A percentile compares a stretch with the other conserved stretches of the same genome.
Conservation (phyloP, 257 asterid genomes). For the Coffea eugenioides region DNA sequence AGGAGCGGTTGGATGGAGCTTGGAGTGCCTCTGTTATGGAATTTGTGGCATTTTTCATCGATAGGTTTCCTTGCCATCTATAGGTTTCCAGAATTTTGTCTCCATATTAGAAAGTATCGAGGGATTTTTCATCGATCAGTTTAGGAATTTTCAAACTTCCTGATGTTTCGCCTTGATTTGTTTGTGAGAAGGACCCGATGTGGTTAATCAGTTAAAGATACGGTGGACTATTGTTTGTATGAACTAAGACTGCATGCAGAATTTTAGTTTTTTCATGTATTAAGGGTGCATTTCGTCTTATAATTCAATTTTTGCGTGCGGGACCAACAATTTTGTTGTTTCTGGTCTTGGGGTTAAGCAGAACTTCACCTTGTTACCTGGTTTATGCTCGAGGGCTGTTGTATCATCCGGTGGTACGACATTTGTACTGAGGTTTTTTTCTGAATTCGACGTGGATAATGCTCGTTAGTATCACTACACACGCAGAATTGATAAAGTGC, state of each 20-base stretch:
- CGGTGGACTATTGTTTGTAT: neutral
- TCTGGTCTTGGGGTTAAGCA: too few relatives aligned
- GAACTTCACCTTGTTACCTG: too few relatives aligned
- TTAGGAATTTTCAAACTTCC: neutral
- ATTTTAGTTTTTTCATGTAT: neutral
- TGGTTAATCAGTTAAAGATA: neutral
- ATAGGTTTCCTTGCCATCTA: neutral
- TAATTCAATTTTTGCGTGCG: neutral
- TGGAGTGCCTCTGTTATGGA: neutral
- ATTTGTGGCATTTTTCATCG: neutral
- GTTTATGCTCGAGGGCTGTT: too few relatives aligned
- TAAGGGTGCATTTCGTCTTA: neutral
- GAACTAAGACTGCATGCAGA: neutral
- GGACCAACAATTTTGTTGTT: too few relatives aligned
- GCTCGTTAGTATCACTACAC: too few relatives aligned
- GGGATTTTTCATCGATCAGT: constrained; percentile 3
- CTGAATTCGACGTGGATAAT: too few relatives aligned
- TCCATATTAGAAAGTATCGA: neutral
- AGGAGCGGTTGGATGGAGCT: neutral
- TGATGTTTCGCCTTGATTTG: neutral
- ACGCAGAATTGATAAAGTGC: too few relatives aligned
- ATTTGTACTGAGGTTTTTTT: too few relatives aligned
- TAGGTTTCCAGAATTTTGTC: constrained; percentile 9
- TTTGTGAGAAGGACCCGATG: neutral
- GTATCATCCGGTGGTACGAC: too few relatives aligned